Evolutionary conservation across 75 land plant genomes (phyloP).

Genomic region (Picea glauca): DNA sequence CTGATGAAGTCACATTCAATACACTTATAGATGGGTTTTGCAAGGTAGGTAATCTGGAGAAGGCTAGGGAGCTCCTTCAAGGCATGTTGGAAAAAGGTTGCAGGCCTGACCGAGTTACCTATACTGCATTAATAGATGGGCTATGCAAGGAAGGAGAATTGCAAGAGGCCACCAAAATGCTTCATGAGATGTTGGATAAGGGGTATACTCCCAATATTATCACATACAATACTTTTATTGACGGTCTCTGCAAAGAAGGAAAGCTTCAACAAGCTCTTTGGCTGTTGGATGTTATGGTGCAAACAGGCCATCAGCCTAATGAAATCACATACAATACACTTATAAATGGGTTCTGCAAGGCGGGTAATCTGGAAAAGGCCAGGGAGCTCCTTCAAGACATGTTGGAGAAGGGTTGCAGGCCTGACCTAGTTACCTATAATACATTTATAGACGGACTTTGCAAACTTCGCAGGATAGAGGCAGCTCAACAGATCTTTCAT

Average conservation of each 20-base stretch:
- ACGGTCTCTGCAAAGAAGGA: slow-evolving; percentile 46
- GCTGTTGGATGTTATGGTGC: slow-evolving; percentile 37
- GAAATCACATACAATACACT: slow-evolving; percentile 49
- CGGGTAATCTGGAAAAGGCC: slow-evolving; percentile 29
- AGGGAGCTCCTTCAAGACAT: slow-evolving; percentile 24
- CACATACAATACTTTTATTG: slow-evolving; percentile 51
- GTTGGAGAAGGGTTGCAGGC: slow-evolving; percentile 34
- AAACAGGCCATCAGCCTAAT: slow-evolving; percentile 30
- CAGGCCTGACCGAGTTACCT: slow-evolving; percentile 66
- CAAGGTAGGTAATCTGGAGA: slow-evolving; percentile 48
- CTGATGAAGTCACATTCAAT: slow-evolving; percentile 66
- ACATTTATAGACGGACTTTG: slow-evolving; percentile 76
- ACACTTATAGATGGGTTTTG: slow-evolving; percentile 61
- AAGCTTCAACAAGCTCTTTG: slow-evolving; percentile 30
- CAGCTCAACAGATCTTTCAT: slow-evolving; percentile 47
- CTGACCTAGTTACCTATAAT: slow-evolving; percentile 70
- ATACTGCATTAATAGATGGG: slow-evolving; percentile 57
- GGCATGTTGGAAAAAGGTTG: slow-evolving; percentile 55
- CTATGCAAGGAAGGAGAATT: slow-evolving; percentile 47
- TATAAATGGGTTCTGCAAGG: slow-evolving; percentile 46
- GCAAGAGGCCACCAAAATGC: slow-evolving; percentile 37
- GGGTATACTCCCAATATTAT: slow-evolving; percentile 54
- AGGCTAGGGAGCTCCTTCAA: slow-evolving; percentile 63
- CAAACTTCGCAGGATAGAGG: slow-evolving; percentile 42
- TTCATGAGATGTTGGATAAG: slow-evolving; percentile 29